A percentile compares a stretch with the other conserved stretches of the same genome.
These are phyloP conservation scores for Pichia inconspicua DNA, from an alignment of 1,139 yeast genomes.

Conservation along the genomic window DNA sequence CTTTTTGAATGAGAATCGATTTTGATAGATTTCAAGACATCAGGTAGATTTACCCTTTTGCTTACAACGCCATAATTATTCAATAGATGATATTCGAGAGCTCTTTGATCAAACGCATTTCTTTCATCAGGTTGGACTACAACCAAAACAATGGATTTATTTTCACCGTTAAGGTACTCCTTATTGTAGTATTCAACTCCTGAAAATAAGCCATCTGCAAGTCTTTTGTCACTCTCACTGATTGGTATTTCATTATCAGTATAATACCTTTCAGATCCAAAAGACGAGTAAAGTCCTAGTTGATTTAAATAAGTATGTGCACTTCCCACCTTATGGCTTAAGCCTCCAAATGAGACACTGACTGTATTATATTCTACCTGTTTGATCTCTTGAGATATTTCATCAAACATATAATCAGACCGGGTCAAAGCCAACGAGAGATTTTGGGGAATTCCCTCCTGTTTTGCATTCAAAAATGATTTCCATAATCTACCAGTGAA, in stretches of 20 bases:
- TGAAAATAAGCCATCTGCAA: conserved; percentile 65
- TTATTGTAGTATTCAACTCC: conserved; percentile 50
- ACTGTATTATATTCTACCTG: conserved; percentile 96
- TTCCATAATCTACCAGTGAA: conserved; percentile 78
- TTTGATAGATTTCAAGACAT: conserved; percentile 40
- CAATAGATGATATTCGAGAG: conserved; percentile 64
- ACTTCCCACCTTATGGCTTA: conserved; percentile 71
- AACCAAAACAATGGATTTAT: conserved; percentile 55
- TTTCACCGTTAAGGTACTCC: conserved; percentile 23
- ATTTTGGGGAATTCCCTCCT: conserved; percentile 53
- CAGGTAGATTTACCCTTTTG: conserved; percentile 59
- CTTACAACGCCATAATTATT: conserved; percentile 50
- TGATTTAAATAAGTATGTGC: conserved; percentile 61
- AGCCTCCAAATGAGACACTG: conserved; percentile 90
- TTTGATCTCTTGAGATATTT: conserved; percentile 44
- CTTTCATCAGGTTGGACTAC: conserved; percentile 81
- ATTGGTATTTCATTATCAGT: conserved; percentile 47
- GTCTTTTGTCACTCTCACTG: conserved; percentile 51
- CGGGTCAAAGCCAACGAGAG: conserved; percentile 79
- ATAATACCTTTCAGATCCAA: conserved; percentile 36
- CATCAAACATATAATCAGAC: conserved; percentile 80
- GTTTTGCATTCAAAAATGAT: conserved; percentile 42
- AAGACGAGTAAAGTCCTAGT: conserved; percentile 43
- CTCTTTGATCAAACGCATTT: conserved; percentile 86
- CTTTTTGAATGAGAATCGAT: conserved; percentile 32